phyloP scores from a whole-genome alignment of 179 eudicot species.

The Monotropa hypopitys region DNA sequence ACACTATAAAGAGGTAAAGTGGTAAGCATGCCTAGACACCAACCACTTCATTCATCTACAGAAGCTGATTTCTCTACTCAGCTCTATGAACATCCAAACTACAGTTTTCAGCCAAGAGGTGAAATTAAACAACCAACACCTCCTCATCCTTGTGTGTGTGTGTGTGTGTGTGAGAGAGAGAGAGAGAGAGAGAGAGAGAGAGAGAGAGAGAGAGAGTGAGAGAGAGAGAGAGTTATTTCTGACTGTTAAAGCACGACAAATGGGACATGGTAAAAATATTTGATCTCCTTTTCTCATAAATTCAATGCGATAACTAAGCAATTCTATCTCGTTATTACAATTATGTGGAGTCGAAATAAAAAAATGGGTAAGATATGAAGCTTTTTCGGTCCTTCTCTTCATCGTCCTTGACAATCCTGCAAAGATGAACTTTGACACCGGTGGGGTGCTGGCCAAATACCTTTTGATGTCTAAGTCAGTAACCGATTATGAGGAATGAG shows the following conservation, averaged over 20 bases:
- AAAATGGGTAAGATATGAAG: not conserved
- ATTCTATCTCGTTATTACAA: not conserved
- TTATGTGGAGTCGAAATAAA: not conserved
- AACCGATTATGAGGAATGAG: too few species aligned
- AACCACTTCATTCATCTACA: not conserved
- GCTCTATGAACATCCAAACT: not conserved
- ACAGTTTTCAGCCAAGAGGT: not conserved
- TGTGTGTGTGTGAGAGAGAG: too few species aligned
- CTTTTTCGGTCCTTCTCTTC: too few species aligned
- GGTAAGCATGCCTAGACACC: too few species aligned
- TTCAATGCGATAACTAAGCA: not conserved
- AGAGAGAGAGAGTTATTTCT: not conserved
- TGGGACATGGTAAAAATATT: not conserved
- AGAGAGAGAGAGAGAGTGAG: not conserved
- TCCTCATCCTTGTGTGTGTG: not conserved
- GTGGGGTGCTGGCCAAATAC: too few species aligned
- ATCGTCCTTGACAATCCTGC: too few species aligned
- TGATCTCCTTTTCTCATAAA: not conserved
- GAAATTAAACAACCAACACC: not conserved
- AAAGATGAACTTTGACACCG: too few species aligned
- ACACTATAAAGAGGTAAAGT: not conserved
- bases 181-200: too few species aligned
- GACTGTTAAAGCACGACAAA: not conserved
- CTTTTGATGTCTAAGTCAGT: too few species aligned
- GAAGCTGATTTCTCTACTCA: not conserved